These are phyloP conservation scores for Hylodesmum podocarpum DNA, from an alignment of 306 rosid species.

Conservation along the genomic window DNA sequence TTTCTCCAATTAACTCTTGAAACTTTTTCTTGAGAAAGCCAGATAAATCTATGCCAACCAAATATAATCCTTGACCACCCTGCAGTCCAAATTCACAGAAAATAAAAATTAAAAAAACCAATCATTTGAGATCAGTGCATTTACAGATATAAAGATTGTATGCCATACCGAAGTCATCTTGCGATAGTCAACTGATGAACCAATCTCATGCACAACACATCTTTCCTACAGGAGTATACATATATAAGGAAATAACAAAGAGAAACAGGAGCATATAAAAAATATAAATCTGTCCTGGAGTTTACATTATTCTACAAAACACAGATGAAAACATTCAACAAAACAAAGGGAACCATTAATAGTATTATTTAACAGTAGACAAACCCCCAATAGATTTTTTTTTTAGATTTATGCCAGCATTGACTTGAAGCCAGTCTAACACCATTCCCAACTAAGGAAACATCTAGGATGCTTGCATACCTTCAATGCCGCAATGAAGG, in stretches of 20 bases:
- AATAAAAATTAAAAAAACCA: constrained; percentile 11
- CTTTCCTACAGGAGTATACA: constrained; percentile 70
- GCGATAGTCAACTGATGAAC: constrained; percentile 87
- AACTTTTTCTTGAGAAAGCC: constrained; percentile 62
- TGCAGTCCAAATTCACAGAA: constrained; percentile 40
- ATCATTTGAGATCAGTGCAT: constrained; percentile 2
- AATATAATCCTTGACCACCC: constrained; percentile 89
- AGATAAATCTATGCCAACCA: constrained; percentile 67
- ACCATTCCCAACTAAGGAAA: not conserved
- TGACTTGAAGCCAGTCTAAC: constrained; percentile 21
- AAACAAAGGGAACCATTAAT: constrained; percentile 7
- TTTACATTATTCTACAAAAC: constrained; percentile 21
- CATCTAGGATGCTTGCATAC: constrained; percentile 41
- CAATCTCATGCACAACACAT: constrained; percentile 82
- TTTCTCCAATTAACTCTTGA: constrained; percentile 68
- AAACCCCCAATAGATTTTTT: constrained; percentile 15
- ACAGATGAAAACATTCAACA: constrained; percentile 20
- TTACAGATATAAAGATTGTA: not conserved
- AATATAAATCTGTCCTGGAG: not conserved
- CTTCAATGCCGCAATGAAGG: constrained; percentile 86
- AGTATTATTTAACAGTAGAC: not conserved
- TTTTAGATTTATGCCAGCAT: not conserved
- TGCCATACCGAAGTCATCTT: constrained; percentile 82
- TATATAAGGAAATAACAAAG: constrained; percentile 14
- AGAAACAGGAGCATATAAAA: not conserved